These are phyloP conservation scores for Henckelia pumila DNA, from an alignment of 257 asterid genomes.

Conservation along the genomic window DNA sequence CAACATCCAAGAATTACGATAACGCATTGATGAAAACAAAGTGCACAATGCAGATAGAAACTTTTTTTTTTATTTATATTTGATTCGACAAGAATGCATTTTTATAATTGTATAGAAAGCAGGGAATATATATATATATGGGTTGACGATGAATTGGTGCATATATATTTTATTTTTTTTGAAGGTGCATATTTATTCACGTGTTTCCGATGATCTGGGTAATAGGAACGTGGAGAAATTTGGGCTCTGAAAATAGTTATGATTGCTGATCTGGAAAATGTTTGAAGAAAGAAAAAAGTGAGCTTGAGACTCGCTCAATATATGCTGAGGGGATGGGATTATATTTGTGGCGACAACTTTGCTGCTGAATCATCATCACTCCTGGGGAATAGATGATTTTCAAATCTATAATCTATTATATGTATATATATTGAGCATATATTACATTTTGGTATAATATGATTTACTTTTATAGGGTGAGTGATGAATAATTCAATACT, in stretches of 20 bases:
- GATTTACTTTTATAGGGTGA: no score
- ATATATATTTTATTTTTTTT: no score
- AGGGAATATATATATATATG: not conserved
- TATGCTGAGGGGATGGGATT: conserved; percentile 2
- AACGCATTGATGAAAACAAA: not conserved
- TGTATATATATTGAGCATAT: no score
- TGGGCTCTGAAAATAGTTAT: conserved; percentile 15
- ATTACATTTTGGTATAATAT: no score
- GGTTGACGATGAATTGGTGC: not conserved
- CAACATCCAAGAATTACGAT: not conserved
- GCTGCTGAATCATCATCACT: conserved; percentile 39
- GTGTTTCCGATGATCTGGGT: conserved; percentile 18
- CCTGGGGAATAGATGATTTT: conserved; percentile 5
- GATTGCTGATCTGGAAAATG: conserved; percentile 33
- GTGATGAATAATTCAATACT: no score
- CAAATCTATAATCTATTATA: no score
- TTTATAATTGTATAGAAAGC: not conserved
- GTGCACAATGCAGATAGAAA: not conserved
- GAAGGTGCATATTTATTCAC: conserved; percentile 24
- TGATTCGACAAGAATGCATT: not conserved
- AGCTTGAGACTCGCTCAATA: conserved; percentile 48
- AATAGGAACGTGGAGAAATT: conserved; percentile 29
- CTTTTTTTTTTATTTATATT: no score
- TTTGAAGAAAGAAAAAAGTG: conserved; percentile 10
- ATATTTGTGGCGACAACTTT: no score